Base-by-base conservation (phyloP, 306 rosid genomes). In the Ceratonia siliqua region DNA sequence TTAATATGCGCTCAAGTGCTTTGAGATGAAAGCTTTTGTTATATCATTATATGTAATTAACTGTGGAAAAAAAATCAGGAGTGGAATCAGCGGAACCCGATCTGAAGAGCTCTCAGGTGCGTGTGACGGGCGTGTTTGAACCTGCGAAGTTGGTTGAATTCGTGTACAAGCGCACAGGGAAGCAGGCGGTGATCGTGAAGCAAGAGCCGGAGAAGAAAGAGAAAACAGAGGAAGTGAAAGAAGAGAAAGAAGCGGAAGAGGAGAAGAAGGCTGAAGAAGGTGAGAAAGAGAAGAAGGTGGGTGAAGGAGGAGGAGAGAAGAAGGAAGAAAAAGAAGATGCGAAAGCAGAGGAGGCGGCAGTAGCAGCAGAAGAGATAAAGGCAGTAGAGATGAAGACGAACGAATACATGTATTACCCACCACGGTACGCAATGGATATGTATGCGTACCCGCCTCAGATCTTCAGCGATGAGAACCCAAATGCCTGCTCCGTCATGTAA, bases 381-480 rank as follows among this genome's bases (percentile, higher is more conserved):
- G 80, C 70, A 9, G 85, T 73, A 52, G 97, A 88, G 72, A 15
- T 84, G 81, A 86, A 76, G 75, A 85, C 2, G 33, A 83, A 76
- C 14, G 92, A 85, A 62, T 81, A 56, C 27, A 61, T 55, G 7
- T 62, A 81, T 50, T 46, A 85, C 80, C 94, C 92, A 21, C 79
- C 68, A 12, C 82, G 75, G 27, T 43, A 82, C 75, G 67, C 59
- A 0, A 79, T 78, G 91, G 94, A 91, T 35, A 24, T 83, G 75
- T 72, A 89, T 82, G 80, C 68, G 1, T 66, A 77, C 41, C 84
- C 93, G 3, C 96, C 96, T 0, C 96, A 93, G 87, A 76, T 91
- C n/a, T 85, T 91, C 88, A 92, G 94, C 22, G 98, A 93, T 43
- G 97, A 88, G 77, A 86, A 91, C 55, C 98, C 98, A 9, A 91